Evolutionary conservation across 1,139 yeast species (phyloP).

Genomic region (Magnusiomyces paraingens): DNA sequence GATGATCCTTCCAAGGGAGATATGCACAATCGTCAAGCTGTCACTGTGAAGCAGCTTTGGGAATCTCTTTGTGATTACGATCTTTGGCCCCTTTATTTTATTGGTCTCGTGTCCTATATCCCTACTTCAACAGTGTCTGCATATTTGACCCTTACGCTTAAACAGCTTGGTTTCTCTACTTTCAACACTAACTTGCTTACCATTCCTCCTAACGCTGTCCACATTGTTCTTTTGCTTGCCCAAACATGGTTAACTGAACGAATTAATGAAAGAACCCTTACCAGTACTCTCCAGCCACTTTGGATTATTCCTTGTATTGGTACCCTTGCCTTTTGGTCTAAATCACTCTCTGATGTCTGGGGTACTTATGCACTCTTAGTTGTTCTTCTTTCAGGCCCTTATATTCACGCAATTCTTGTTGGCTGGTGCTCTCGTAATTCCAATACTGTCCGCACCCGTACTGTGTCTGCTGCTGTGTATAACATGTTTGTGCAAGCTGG

Average conservation of each 20-base stretch:
- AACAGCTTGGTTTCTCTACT: conserved; percentile 49
- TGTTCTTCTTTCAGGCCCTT: conserved; percentile 39
- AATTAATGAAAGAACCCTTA: conserved; percentile 40
- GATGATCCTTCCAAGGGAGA: conserved; percentile 65
- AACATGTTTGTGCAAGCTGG: conserved; percentile 59
- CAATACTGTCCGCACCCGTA: conserved; percentile 51
- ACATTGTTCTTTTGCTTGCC: conserved; percentile 36
- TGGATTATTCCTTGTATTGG: conserved; percentile 41
- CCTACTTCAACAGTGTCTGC: conserved; percentile 37
- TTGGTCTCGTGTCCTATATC: conserved; percentile 44
- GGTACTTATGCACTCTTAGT: conserved; percentile 46
- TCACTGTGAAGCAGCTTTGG: conserved; percentile 38
- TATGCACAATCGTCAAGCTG: conserved; percentile 58
- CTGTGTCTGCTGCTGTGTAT: conserved; percentile 55
- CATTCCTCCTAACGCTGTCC: conserved; percentile 44
- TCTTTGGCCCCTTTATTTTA: conserved; percentile 49
- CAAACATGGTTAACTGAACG: conserved; percentile 37
- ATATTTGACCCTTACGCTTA: conserved; percentile 48
- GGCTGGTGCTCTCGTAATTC: conserved; percentile 58
- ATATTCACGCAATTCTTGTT: conserved; percentile 50
- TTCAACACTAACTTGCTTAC: conserved; percentile 48
- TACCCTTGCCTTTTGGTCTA: conserved; percentile 45
- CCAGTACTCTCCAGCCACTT: conserved; percentile 21
- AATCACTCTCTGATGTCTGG: conserved; percentile 43
- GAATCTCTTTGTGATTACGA: conserved; percentile 46